A percentile compares a stretch with the other conserved stretches of the same genome.
These are phyloP conservation scores for Phialemoniopsis sp. DNA, from an alignment of 2,329 filamentous ascomycete species.

Conservation along the genomic window DNA sequence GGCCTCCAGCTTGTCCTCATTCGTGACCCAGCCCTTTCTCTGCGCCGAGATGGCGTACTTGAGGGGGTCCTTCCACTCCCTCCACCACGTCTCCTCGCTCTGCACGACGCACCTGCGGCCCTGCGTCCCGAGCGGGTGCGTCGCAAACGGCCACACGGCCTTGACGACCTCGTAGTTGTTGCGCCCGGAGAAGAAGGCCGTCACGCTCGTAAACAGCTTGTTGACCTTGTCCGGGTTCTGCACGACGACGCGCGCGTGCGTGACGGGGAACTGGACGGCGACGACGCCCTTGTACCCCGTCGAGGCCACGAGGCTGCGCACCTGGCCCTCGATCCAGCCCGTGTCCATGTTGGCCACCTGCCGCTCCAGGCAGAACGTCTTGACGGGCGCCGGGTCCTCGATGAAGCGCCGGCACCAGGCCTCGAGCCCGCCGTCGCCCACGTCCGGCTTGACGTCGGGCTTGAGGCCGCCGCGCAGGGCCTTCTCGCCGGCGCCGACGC, in stretches of 20 bases:
- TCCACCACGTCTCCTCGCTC: slow-evolving; percentile 53
- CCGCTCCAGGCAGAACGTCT: slow-evolving; percentile 46
- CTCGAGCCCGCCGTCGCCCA: slow-evolving; percentile 37
- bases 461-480: slow-evolving; percentile 43
- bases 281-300: slow-evolving; percentile 46
- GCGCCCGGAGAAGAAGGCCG: slow-evolving; percentile 46
- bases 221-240: slow-evolving; percentile 49
- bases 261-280: slow-evolving; percentile 43
- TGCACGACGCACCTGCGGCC: slow-evolving; percentile 44
- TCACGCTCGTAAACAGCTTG: slow-evolving; percentile 48
- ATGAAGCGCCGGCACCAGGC: slow-evolving; percentile 45
- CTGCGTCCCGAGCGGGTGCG: slow-evolving; percentile 36
- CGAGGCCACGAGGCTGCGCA: slow-evolving; percentile 44
- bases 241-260: slow-evolving; percentile 43
- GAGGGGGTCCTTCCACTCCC: slow-evolving; percentile 43
- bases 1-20: slow-evolving; percentile 48
- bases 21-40: slow-evolving; percentile 41
- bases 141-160: slow-evolving; percentile 54
- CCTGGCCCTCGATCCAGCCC: slow-evolving; percentile 49
- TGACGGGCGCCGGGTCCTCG: slow-evolving; percentile 37
- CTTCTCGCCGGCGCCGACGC: slow-evolving; percentile 42
- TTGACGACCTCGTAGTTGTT: slow-evolving; percentile 52
- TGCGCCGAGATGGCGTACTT: slow-evolving; percentile 29
- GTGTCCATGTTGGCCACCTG: slow-evolving; percentile 51
- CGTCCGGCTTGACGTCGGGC: slow-evolving; percentile 36